These are phyloP conservation scores for Coniochaeta sp. DNA, from an alignment of 2,329 filamentous ascomycete genomes.

Conservation along the genomic window DNA sequence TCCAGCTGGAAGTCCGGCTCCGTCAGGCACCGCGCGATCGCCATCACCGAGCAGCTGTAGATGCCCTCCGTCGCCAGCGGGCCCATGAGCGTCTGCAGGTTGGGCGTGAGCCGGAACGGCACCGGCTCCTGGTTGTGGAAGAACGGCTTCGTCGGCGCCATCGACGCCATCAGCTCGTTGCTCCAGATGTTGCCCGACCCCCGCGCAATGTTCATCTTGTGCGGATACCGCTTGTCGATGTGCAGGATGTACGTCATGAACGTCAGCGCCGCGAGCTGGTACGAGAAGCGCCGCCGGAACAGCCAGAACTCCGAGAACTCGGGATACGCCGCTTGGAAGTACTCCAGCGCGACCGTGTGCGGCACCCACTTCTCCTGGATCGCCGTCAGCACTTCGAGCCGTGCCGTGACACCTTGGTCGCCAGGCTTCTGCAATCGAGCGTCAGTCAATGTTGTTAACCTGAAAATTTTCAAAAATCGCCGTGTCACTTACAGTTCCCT, in stretches of 20 bases:
- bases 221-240: constrained; percentile 92
- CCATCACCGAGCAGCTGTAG: constrained; percentile 92
- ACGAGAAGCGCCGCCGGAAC: constrained; percentile 94
- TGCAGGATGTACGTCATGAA: constrained; percentile 99
- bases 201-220: constrained; percentile 88
- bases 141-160: constrained; percentile 75
- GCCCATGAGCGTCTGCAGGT: constrained; percentile 92
- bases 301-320: constrained; percentile 95
- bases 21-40: constrained; percentile 86
- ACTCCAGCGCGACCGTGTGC: constrained; percentile 72
- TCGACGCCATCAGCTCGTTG: constrained; percentile 83
- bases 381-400: constrained; percentile 85
- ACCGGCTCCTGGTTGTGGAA: constrained; percentile 95
- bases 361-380: constrained; percentile 94
- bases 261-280: constrained; percentile 88
- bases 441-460: neutral
- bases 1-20: constrained; percentile 88
- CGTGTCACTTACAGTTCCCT: constrained; percentile 44
- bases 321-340: constrained; percentile 82
- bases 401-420: constrained; percentile 64
- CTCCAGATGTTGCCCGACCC: constrained; percentile 92
- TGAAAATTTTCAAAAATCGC: neutral
- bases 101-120: constrained; percentile 94
- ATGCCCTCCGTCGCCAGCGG: constrained; percentile 94
- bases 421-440: constrained; percentile 46